Base-by-base conservation (phyloP, 306 rosid genomes). In the Trifolium dubium region DNA sequence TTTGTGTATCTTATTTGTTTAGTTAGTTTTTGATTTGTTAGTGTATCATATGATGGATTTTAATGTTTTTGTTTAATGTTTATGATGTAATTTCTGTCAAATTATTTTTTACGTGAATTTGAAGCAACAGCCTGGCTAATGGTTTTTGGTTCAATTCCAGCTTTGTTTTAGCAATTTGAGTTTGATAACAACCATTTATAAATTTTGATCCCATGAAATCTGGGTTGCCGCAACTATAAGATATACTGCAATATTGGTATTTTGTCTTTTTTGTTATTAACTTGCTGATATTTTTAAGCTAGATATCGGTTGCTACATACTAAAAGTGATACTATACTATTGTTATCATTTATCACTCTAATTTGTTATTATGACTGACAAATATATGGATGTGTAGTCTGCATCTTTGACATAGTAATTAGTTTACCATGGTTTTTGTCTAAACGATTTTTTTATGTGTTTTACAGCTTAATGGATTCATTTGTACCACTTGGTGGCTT, bases 401-500 rank as follows among this genome's bases (percentile, higher is more conserved):
- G 55, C 64, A 64, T 75, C 66, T 61, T 75, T 71, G 46, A 28
- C 23, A 1, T 31, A 56, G 34, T 81, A 60, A 12, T 66, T 56
- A 19, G 54, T 46, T 81, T 56, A 68, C 28, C 18, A 65, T 14
- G 40, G 32, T 8, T 78, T 32, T 75, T 73, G 67, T 76, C 81
- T 71, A 44, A 41, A 56, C 50, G 64, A 37, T 32, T 18, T 67
- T 63, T 56, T 53, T 19, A 19, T 72, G 2, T 74, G 39, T 81
- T 74, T 69, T 68, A 50, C 99, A 95, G 99, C 87, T 87, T 95
- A 77, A 88, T 92, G 98, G 93, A 90, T 60, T 90, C 99, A 43
- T 95, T 95, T 82, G 92, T 95, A 65, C 99, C 99, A 28, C 83
- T 95, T 60, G 98, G 97, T 37, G 99, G 99, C 62, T 92, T 95